phyloP scores from a whole-genome alignment of 139 green algal genomes.

The Choricystis sp. region DNA sequence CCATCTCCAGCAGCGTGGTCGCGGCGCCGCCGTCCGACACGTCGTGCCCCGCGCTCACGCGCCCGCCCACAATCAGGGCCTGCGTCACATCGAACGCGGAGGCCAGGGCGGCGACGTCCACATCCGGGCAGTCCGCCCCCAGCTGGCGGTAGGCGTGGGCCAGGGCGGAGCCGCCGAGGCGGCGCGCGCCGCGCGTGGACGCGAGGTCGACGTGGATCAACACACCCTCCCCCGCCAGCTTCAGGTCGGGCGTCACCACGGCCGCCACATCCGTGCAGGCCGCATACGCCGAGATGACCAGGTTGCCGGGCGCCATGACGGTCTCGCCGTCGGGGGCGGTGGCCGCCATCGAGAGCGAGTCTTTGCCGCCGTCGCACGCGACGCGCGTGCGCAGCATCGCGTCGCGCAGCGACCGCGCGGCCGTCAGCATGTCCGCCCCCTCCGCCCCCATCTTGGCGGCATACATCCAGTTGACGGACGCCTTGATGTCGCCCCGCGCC shows the following conservation, averaged over 20 bases:
- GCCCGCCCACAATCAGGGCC: conserved; percentile 39
- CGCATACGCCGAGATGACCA: conserved; percentile 90
- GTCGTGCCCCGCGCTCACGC: conserved; percentile 82
- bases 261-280: conserved; percentile 76
- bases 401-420: conserved; percentile 54
- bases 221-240: conserved; percentile 35
- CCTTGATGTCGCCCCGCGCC: conserved; percentile 71
- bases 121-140: conserved; percentile 48
- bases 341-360: conserved; percentile 94
- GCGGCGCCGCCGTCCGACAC: conserved; percentile 83
- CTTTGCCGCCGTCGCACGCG: conserved; percentile 95
- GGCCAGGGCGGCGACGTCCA: conserved; percentile 45
- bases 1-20: conserved; percentile 84
- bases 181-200: conserved; percentile 13
- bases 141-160: conserved; percentile 58
- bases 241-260: conserved; percentile 60
- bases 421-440: conserved; percentile 90
- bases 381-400: conserved; percentile 62
- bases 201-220: conserved; percentile 88
- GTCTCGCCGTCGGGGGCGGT: conserved; percentile 41
- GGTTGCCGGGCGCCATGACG: conserved; percentile 89
- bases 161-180: conserved; percentile 82
- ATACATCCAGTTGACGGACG: conserved; percentile 97
- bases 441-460: conserved; percentile 93
- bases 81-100: conserved; percentile 67